These are phyloP conservation scores for Annona squamosa DNA, from an alignment of 164 flowering plant species.

Conservation along the genomic window DNA sequence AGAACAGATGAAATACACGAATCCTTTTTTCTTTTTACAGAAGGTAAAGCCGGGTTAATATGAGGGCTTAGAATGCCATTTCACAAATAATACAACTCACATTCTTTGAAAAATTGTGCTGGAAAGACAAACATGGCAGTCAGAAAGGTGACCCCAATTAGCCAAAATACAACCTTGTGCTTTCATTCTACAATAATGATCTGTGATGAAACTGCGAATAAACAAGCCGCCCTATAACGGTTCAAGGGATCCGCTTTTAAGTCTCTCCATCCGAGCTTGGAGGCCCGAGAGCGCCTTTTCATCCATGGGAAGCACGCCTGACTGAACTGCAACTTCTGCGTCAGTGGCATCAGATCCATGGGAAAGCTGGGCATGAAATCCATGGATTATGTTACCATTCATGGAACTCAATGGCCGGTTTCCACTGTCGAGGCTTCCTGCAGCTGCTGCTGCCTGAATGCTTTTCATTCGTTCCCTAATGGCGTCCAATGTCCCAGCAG, in stretches of 20 bases:
- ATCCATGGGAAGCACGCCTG: slow-evolving; percentile 79
- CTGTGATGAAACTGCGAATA: neutral
- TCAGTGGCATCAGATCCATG: slow-evolving; percentile 27
- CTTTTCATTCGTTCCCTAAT: slow-evolving; percentile 95
- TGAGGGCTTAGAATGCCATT: neutral
- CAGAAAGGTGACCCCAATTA: neutral
- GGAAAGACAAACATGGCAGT: neutral
- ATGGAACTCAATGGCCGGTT: slow-evolving; percentile 33
- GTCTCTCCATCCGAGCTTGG: slow-evolving; percentile 98
- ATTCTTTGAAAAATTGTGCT: neutral
- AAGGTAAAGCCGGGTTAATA: too few relatives aligned
- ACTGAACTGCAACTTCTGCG: slow-evolving; percentile 33
- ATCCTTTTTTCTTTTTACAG: too few relatives aligned
- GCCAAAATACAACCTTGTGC: neutral
- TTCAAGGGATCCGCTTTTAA: slow-evolving; percentile 80
- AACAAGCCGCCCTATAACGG: slow-evolving; percentile 1
- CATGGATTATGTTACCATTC: slow-evolving; percentile 45
- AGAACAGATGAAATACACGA: too few relatives aligned
- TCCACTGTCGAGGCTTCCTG: slow-evolving; percentile 51
- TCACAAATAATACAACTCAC: neutral
- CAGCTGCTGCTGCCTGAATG: slow-evolving; percentile 76
- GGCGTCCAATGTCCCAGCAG: slow-evolving; percentile 83
- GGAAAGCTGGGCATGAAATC: slow-evolving; percentile 24
- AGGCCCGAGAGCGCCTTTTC: slow-evolving; percentile 93
- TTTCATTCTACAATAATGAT: neutral